phyloP scores from a whole-genome alignment of 2,329 filamentous ascomycete species.

The Mycocentrospora acerina region DNA sequence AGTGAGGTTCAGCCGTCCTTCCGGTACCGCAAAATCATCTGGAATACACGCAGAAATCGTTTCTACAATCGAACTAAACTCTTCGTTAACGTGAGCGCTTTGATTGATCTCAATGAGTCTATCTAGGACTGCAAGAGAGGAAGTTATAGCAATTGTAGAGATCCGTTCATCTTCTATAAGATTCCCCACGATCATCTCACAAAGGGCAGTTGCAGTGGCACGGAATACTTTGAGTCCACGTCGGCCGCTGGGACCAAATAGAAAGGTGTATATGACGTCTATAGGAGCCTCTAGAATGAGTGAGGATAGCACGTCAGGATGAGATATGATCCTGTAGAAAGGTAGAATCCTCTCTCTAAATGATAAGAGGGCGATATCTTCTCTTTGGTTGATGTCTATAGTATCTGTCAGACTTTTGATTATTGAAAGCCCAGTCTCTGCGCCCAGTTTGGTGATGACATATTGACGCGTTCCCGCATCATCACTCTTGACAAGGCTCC shows the following conservation, averaged over 20 bases:
- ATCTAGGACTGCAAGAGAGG: constrained; percentile 3
- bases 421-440: constrained; percentile 2
- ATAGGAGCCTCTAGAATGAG: constrained; percentile 32
- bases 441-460: constrained; percentile 3
- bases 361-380: neutral
- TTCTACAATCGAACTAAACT: constrained; percentile 1
- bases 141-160: neutral
- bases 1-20: neutral
- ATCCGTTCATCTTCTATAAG: neutral
- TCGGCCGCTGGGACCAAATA: constrained; percentile 26
- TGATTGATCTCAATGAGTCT: constrained; percentile 6
- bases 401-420: constrained; percentile 1
- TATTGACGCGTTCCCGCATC: constrained; percentile 4
- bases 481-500: constrained; percentile 1
- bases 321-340: constrained; percentile 25
- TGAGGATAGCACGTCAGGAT: constrained; percentile 29
- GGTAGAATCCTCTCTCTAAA: constrained; percentile 1
- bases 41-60: constrained; percentile 1
- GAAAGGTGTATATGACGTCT: constrained; percentile 28
- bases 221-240: constrained; percentile 23
- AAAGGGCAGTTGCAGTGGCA: constrained; percentile 1
- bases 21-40: neutral
- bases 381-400: constrained; percentile 1
- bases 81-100: constrained; percentile 5
- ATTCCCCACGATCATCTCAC: neutral